Base-by-base conservation (phyloP, 192 early-diverging fungal genomes). In the Helicostylum pulchrum region DNA sequence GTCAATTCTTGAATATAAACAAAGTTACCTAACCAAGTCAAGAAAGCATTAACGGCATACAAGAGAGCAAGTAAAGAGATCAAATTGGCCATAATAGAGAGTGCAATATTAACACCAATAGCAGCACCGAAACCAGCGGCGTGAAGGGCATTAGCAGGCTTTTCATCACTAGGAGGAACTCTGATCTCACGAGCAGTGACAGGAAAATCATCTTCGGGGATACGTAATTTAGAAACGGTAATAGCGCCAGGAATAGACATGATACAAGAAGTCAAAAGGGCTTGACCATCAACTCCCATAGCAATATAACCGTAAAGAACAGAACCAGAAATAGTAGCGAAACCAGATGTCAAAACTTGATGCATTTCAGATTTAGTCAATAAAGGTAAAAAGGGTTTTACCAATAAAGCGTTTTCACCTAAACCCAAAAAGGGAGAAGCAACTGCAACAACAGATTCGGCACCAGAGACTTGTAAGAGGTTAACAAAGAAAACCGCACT, bases 181-280 rank as follows among this genome's bases (percentile, higher is more conserved):
- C 68, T 70, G 46, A 87, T 79, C 48, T 80, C 76, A n/a, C 88
- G 90, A 17, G 80, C 81, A 20, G 94, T 91, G 66, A 94, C 47
- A 10, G 92, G 87, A 45, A 88, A 86, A 48, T 93, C 90, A 17
- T 80, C 87, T 74, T 96, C 94, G 2, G 94, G 94, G 62, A 87
- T 88, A 36, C 88, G 82, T 66, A 96, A 73, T 82, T 96, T 96
- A 77, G 90, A 89, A 60, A 94, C 79, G 48, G 89, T 83, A 53
- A 96, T 68, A 14, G 89, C 87, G 62, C 88, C 87, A 2, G 94
- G 94, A 23, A 96, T 86, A 21, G 94, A 95, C 92, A 95, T 94
- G 81, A 94, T 76, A 72, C 92, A 94, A 14, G 90, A 84, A 0
- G 92, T 91, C 65, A 96, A 84, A 54, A 96, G 73, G 66, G 84